Evolutionary conservation across 352 stramenopile species (phyloP), one percentile per base, ranked within the genome.

Genomic region (Pelagophyceae sp.): DNA sequence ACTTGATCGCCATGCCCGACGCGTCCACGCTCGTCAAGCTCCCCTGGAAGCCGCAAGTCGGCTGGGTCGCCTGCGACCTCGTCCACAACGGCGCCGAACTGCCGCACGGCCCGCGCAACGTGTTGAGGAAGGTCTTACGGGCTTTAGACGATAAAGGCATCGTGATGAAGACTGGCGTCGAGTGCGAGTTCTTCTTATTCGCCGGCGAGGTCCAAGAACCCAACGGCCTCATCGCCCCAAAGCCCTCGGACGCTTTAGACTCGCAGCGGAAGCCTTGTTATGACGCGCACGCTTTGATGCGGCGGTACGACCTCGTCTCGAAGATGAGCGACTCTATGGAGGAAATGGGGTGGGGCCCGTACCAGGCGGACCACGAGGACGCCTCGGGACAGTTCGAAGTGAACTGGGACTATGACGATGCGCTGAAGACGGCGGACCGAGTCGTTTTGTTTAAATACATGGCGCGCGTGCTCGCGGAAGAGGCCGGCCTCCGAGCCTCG

Each of bases 311-410:
- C 71, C 15, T 67, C 40, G 40, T 76, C 50, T 1, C 6, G 0
- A 27, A 76, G 71, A 2, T 76, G 2, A 38, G 11, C 31, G 25
- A n/a, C 5, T 11, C 1, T 3, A 76, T 76, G 71, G 71, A 76
- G 50, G 45, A 27, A 5, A 38, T 76, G 40, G 71, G 71, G 20
- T 76, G 71, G 71, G 71, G 71, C 20, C 71, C 71, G 6, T 76
- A 76, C 51, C 71, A 76, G 71, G 71, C 71, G 40, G 71, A 76
- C 37, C 71, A 76, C 45, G 71, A 76, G 35, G 71, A 76, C 71
- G 71, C 71, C 23, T 67, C 64, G 40, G 71, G 71, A 38, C 71
- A 76, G 45, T 76, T 76, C 45, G 71, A 76, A 33, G 32, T 76
- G 11, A 76, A 76, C 32, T 76, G 71, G 71, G 51, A 76, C 71